Evolutionary conservation across 768 basidiomycete species (phyloP), one percentile per base, ranked within the genome.

Genomic region (Suillus americanus): DNA sequence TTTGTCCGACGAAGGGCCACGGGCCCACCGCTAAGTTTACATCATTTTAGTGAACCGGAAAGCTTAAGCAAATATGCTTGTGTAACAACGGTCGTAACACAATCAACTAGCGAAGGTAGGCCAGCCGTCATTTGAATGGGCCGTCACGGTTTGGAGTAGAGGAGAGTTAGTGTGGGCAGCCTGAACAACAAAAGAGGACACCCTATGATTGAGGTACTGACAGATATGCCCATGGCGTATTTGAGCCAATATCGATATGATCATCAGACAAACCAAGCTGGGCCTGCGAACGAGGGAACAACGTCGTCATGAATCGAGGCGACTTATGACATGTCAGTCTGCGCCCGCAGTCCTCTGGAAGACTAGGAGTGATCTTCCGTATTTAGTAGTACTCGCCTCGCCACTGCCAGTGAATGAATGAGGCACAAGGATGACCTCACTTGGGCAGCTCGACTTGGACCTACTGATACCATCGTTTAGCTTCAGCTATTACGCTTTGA

Each of bases 71-170:
- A 30, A 30, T 30, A 30, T 30, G 5, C 30, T 30, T 30, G 30
- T 30, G 3, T 30, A 30, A 30, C 30, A 30, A 3, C 5, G 30
- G 30, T 2, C 1, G 30, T 30, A 30, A 30, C 30, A 30, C 30
- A 30, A 30, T 30, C 30, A 30, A 30, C 30, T 30, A 3, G 30
- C 30, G 30, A 30, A 30, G 30, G 30, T 30, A 30, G 30, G 30
- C 30, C 30, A 30, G 30, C 71, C 80, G 91, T 50, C 85, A 82
- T 66, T 87, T 84, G 72, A 91, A 90, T 63, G 81, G 83, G 37
- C 85, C 69, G 80, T 91, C 13, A 91, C 89, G 5, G 79, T 89
- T 37, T 93, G 91, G 90, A 90, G 86, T 4, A 89, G 89, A 79
- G 72, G 41, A 79, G 81, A 25, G 81, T 81, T 1, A 80, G 77